Percentiles rank a stretch among this genome's conserved stretches.
These are phyloP conservation scores for Sclerotinia subarctica DNA, from an alignment of 2,329 filamentous ascomycete genomes.

Conservation along the genomic window DNA sequence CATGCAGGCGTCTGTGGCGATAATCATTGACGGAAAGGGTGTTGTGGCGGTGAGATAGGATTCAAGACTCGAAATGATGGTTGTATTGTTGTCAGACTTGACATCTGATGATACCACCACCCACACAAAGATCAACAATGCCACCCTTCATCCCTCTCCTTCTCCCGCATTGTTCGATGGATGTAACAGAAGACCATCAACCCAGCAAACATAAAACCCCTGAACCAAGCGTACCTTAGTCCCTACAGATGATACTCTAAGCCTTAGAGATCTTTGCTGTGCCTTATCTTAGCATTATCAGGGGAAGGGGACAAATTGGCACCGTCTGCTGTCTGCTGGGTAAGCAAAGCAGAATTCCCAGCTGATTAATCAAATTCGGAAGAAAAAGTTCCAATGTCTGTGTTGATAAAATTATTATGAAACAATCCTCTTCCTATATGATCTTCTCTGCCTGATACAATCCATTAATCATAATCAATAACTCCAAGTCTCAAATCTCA, in stretches of 20 bases:
- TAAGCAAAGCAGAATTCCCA: not conserved
- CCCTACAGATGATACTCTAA: no score
- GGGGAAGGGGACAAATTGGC: no score
- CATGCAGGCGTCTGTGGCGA: not conserved
- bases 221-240: no score
- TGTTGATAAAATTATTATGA: not conserved
- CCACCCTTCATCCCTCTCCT: not conserved
- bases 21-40: not conserved
- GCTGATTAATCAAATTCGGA: not conserved
- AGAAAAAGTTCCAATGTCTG: not conserved
- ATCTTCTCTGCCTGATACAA: slow-evolving; percentile 15
- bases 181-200: not conserved
- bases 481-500: not conserved
- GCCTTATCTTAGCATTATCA: not conserved
- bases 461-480: not conserved
- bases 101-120: no score
- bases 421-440: not conserved
- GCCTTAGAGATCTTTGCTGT: not conserved
- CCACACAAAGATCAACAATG: not conserved
- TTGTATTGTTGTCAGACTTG: no score
- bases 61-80: not conserved
- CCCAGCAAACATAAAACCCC: not conserved
- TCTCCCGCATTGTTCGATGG: not conserved
- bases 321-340: no score
- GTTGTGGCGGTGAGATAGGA: slow-evolving; percentile 5